A percentile compares a stretch with the other conserved stretches of the same genome.
These are phyloP conservation scores for Colletotrichum melonis DNA, from an alignment of 2,329 filamentous ascomycete genomes.

Conservation along the genomic window DNA sequence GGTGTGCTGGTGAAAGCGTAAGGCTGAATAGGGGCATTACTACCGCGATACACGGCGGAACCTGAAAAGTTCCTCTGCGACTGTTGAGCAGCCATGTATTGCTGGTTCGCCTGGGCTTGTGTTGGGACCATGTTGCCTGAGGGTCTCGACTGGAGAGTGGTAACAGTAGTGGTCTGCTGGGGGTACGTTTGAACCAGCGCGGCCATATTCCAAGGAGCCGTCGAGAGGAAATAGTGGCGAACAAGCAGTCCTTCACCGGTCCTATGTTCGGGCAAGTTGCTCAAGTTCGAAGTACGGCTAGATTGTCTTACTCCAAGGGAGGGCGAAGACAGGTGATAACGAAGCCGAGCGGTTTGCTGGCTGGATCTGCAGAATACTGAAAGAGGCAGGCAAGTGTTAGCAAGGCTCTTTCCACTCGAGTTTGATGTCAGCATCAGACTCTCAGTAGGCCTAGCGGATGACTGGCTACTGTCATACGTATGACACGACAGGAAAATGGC, in stretches of 20 bases:
- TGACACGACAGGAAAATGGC: background rate
- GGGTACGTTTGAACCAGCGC: constrained; percentile 85
- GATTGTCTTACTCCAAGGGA: background rate
- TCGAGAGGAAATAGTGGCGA: constrained; percentile 3
- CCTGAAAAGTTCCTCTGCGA: constrained; percentile 61
- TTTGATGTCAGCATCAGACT: background rate
- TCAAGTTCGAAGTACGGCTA: background rate
- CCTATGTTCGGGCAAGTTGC: background rate
- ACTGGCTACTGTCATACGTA: background rate
- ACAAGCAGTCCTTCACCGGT: constrained; percentile 16
- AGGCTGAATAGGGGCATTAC: constrained; percentile 73
- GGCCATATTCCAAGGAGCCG: constrained; percentile 71
- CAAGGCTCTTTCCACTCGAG: background rate
- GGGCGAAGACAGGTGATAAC: background rate
- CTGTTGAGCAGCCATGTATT: constrained; percentile 59
- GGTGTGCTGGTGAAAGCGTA: constrained; percentile 83
- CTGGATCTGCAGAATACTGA: constrained; percentile 8
- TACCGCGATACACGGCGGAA: constrained; percentile 65
- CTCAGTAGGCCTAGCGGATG: background rate
- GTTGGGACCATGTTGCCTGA: constrained; percentile 69
- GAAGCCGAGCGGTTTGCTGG: background rate
- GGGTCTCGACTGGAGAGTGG: constrained; percentile 81
- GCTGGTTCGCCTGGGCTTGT: constrained; percentile 62
- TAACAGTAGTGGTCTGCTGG: constrained; percentile 78
- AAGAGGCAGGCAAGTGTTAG: constrained; percentile 14